These are phyloP conservation scores for Aspergillus chevalieri DNA, from an alignment of 2,329 filamentous ascomycete species.

Conservation along the genomic window DNA sequence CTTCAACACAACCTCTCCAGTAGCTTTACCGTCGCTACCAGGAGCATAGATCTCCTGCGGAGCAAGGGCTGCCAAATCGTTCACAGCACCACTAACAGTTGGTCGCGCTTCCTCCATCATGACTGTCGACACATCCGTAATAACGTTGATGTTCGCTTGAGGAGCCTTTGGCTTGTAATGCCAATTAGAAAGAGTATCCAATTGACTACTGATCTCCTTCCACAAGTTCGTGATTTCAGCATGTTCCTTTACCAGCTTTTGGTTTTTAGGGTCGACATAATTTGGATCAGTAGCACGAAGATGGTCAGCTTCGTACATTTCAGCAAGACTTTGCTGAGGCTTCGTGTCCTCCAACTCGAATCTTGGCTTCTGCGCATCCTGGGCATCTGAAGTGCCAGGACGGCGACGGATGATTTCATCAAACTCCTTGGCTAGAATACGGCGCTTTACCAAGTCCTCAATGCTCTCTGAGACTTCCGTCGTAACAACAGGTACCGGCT, in stretches of 20 bases:
- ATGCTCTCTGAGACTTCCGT: slow-evolving; percentile 85
- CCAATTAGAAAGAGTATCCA: slow-evolving; percentile 88
- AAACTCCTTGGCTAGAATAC: slow-evolving; percentile 84
- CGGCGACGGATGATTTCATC: slow-evolving; percentile 82
- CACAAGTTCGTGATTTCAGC: slow-evolving; percentile 76
- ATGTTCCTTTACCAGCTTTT: slow-evolving; percentile 76
- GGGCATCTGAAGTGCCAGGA: slow-evolving; percentile 64
- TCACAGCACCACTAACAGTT: slow-evolving; percentile 62
- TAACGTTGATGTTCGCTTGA: slow-evolving; percentile 74
- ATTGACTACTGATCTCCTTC: slow-evolving; percentile 69
- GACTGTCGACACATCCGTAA: slow-evolving; percentile 85
- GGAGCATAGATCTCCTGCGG: slow-evolving; percentile 91
- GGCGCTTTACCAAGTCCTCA: slow-evolving; percentile 87
- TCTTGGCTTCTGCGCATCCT: slow-evolving; percentile 61
- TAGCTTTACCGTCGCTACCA: slow-evolving; percentile 51
- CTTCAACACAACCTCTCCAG: slow-evolving; percentile 70
- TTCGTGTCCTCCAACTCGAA: slow-evolving; percentile 83
- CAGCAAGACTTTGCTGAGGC: slow-evolving; percentile 77
- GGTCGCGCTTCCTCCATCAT: slow-evolving; percentile 94
- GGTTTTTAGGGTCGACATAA: slow-evolving; percentile 74
- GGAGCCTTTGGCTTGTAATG: slow-evolving; percentile 89
- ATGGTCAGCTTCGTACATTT: slow-evolving; percentile 92
- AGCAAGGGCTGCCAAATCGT: slow-evolving; percentile 63
- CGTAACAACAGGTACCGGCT: slow-evolving; percentile 90
- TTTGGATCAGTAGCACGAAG: slow-evolving; percentile 69